phyloP scores from a whole-genome alignment of 2,329 filamentous ascomycete species.

The Fusarium praegraminearum region DNA sequence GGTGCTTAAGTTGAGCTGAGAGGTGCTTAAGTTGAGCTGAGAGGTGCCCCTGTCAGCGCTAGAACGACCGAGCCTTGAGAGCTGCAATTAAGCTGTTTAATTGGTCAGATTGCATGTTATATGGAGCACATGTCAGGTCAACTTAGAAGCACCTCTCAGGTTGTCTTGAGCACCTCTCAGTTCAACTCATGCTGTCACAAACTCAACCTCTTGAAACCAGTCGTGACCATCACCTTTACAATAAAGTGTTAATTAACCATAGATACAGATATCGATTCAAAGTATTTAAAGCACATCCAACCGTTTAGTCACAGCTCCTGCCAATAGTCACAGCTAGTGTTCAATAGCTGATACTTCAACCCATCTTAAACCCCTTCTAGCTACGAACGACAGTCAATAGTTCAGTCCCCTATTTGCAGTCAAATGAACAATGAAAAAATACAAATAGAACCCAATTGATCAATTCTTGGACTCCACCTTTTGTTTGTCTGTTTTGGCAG shows the following conservation, averaged over 20 bases:
- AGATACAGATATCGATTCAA: no score
- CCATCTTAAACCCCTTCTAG: not conserved
- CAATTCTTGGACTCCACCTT: rapidly evolving
- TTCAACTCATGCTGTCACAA: not conserved
- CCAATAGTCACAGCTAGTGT: not conserved
- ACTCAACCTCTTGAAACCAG: not conserved
- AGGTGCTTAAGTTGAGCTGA: not conserved
- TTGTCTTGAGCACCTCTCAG: not conserved
- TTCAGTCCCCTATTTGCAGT: not conserved
- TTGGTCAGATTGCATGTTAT: not conserved
- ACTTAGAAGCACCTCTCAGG: not conserved
- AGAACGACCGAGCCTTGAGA: not conserved
- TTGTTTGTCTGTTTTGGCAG: not conserved
- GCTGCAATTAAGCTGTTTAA: not conserved
- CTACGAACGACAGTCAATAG: not conserved
- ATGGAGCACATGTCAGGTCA: not conserved
- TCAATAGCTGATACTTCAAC: not conserved
- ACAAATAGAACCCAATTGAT: not conserved
- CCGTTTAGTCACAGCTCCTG: rapidly evolving
- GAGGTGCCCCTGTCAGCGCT: not conserved
- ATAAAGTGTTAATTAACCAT: not conserved
- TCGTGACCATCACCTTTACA: no score
- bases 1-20: not conserved
- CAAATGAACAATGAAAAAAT: not conserved
- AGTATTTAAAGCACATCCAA: rapidly evolving